Base-by-base conservation (phyloP, 78 protist species). In the Emiliania huxleyi region DNA sequence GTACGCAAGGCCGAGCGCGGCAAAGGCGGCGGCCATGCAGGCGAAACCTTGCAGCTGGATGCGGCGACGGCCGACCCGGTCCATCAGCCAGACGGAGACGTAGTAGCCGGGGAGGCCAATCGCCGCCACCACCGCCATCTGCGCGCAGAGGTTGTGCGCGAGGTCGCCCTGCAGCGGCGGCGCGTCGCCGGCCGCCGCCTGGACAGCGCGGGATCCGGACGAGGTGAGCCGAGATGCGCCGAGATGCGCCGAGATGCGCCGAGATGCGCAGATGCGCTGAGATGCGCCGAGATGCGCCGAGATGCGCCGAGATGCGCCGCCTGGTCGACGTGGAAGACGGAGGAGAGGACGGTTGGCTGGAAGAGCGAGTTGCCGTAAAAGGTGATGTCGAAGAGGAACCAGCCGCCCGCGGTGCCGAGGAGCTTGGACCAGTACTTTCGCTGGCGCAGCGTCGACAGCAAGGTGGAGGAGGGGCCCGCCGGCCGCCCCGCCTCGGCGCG, bases 321-420 rank as follows among this genome's bases (percentile, higher is more conserved):
- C 69, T 43, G 6, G 43, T 84, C 35, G 38, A 19, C 46, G 22
- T 81, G 29, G 88, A 81, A 81, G 55, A 91, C 44, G 40, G 18
- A 19, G 4, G 46, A 6, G 44, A 84, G 84, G 49, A 95, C 90
- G 35, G 44, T 77, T 18, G 93, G 93, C 85, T 6, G 95, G 91
- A 94, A 94, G 42, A 97, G 91, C 3, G 90, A 81, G 85, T 95
- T 96, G 87, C 97, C 96, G 73, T 97, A 97, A 69, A 93, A 97
- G 1, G 95, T 91, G 42, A 97, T 93, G 85, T 97, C 98, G 69
- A 96, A 95, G 29, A 97, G 49, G 94, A 97, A 97, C 97, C 98
- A 97, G 44, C 92, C 69, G 46, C 95, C 95, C 0, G 97, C 96
- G 6, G 97, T 95, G 37, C 97, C 97, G 6, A 95, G 33, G n/a